Base-by-base conservation (phyloP, 305 asterid species). In the Rubia peregrina region DNA sequence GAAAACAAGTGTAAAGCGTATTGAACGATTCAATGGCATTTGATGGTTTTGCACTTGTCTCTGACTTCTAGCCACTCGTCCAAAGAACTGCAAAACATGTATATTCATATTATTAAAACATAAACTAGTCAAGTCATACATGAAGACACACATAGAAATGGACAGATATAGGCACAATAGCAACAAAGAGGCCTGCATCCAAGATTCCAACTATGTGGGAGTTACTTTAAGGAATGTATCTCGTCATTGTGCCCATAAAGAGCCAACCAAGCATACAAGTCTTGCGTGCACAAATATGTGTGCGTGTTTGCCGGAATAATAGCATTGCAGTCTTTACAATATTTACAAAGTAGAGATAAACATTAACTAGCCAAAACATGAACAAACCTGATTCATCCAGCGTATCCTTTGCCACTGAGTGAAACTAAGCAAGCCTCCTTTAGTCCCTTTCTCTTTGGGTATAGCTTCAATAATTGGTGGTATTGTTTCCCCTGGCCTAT, bases 331-430 rank as follows among this genome's bases (percentile, higher is more conserved):
- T 11, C 43, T 38, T 67, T 6, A 22, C 7, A 21, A 51, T 22
- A 22, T 19, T 11, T 63, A 73, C 57, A 4, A 41, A 6, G 36
- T 43, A 33, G n/a, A 68, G 57, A 65, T 21, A 41, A 65, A 40
- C 22, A 67, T 36, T 24, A 48, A 76, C 53, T 60, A 46, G 22
- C 11, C 3, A 60, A 68, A 69, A 46, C 40, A 62, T 53, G 68
- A 67, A 72, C 75, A 60, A 57, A 88, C 95, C 91, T 85, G 91
- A 77, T 84, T 84, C 42, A 88, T 71, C 88, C 83, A 81, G 73
- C 70, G 80, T 62, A 82, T 79, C 76, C 85, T 75, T 71, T 69
- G 85, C 69, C 79, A 67, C 7, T 67, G 79, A 22, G 76, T 59
- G 71, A 61, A 75, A 74, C 72, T 74, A 9, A 71, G 56, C 49